Percentiles rank a stretch among this genome's conserved stretches.
Conservation (phyloP, 2,329 filamentous ascomycete species). For the Stemphylium vesicarium region DNA sequence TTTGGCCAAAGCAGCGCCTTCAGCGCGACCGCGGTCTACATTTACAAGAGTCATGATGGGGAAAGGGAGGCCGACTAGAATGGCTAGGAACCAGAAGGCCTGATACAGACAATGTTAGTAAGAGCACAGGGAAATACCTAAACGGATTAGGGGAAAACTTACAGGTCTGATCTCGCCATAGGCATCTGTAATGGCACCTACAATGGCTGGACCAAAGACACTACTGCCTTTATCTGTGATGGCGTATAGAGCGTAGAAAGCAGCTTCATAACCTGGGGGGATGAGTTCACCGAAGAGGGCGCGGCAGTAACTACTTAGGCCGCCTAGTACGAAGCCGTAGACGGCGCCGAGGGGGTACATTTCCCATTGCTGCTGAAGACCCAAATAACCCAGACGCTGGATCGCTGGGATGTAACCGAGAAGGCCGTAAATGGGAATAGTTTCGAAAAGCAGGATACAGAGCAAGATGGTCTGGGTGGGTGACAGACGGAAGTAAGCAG, state of each 20-base stretch:
- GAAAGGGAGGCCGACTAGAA: slow-evolving; percentile 82
- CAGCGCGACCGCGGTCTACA: slow-evolving; percentile 66
- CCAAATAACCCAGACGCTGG: slow-evolving; percentile 73
- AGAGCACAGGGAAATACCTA: neutral
- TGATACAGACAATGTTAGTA: slow-evolving; percentile 10
- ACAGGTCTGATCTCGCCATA: slow-evolving; percentile 57
- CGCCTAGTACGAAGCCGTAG: slow-evolving; percentile 94
- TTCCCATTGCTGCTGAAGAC: slow-evolving; percentile 93
- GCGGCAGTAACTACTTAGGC: slow-evolving; percentile 87
- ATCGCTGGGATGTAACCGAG: slow-evolving; percentile 86
- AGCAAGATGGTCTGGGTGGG: slow-evolving; percentile 89
- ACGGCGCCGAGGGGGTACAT: slow-evolving; percentile 93
- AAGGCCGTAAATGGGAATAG: slow-evolving; percentile 91
- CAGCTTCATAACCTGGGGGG: slow-evolving; percentile 90
- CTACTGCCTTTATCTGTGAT: slow-evolving; percentile 97
- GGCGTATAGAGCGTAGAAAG: slow-evolving; percentile 95
- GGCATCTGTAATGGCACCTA: slow-evolving; percentile 86
- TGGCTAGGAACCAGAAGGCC: slow-evolving; percentile 90
- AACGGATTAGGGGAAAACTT: slow-evolving; percentile 16
- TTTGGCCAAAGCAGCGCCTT: slow-evolving; percentile 50
- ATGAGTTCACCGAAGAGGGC: slow-evolving; percentile 93
- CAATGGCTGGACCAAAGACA: slow-evolving; percentile 91
- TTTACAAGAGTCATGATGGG: slow-evolving; percentile 85
- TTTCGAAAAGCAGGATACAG: slow-evolving; percentile 89
- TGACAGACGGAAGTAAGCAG: slow-evolving; percentile 69